Conservation (phyloP, 1,284 basidiomycete species). For the Xerocomus minutiporus region DNA sequence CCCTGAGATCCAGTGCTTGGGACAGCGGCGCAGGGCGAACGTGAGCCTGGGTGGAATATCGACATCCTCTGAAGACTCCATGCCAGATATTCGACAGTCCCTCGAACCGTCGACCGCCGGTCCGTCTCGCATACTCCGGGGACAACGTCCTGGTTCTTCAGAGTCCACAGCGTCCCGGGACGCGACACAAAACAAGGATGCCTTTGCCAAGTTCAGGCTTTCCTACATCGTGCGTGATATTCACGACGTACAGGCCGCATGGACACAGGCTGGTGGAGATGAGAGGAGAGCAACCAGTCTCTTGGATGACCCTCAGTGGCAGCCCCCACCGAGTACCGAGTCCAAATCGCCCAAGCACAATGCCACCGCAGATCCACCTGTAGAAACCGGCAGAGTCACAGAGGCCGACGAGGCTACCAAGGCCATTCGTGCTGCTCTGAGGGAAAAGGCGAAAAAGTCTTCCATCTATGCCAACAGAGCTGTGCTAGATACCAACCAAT, state of each 20-base stretch:
- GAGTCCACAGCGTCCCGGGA: slow-evolving; percentile 30
- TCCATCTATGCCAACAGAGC: slow-evolving; percentile 69
- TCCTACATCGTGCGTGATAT: slow-evolving; percentile 51
- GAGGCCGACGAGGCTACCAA: slow-evolving; percentile 67
- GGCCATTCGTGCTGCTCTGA: slow-evolving; percentile 55
- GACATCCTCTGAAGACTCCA: slow-evolving; percentile 62
- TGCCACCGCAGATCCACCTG: slow-evolving; percentile 27
- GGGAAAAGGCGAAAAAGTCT: slow-evolving; percentile 71
- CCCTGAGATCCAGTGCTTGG: slow-evolving; percentile 51
- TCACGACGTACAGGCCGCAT: slow-evolving; percentile 54
- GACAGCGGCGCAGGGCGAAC: slow-evolving; percentile 44
- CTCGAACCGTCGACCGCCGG: slow-evolving; percentile 41
- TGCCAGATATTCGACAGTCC: slow-evolving; percentile 42
- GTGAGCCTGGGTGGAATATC: slow-evolving; percentile 38
- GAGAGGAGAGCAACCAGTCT: slow-evolving; percentile 54
- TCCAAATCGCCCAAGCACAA: slow-evolving; percentile 17
- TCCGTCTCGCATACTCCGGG: slow-evolving; percentile 50
- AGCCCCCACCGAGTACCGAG: slow-evolving; percentile 28
- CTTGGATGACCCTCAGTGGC: slow-evolving; percentile 56
- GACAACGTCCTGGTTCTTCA: slow-evolving; percentile 32
- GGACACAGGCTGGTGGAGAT: slow-evolving; percentile 56
- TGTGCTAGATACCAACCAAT: slow-evolving; percentile 40
- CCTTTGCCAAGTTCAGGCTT: slow-evolving; percentile 56
- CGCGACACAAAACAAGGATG: slow-evolving; percentile 32
- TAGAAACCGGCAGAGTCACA: slow-evolving; percentile 56